Evolutionary conservation across 768 basidiomycete species (phyloP).

Genomic region (Leucocoprinus leucothites): DNA sequence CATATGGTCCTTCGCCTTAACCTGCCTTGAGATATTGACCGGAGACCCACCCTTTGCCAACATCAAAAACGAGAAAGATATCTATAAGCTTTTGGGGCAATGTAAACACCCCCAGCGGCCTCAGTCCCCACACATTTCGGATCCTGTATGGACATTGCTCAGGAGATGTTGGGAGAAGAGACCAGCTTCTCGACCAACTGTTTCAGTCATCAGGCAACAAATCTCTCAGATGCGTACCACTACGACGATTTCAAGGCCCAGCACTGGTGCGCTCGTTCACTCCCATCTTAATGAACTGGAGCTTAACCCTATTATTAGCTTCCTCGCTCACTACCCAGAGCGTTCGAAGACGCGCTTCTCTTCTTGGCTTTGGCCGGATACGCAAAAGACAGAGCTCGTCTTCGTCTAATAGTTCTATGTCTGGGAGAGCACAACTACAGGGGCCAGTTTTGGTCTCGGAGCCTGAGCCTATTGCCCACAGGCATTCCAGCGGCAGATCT

Average conservation of each 20-base stretch:
- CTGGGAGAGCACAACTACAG: too few relatives aligned
- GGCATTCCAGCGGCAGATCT: too few relatives aligned
- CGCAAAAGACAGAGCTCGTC: too few relatives aligned
- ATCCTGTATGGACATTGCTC: slow-evolving; percentile 33
- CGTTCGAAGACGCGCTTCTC: not conserved
- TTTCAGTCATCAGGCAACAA: too few relatives aligned
- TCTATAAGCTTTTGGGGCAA: slow-evolving; percentile 32
- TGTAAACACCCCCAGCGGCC: slow-evolving; percentile 37
- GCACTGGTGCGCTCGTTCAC: too few relatives aligned
- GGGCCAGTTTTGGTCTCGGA: too few relatives aligned
- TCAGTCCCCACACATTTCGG: slow-evolving; percentile 26
- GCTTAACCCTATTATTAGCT: slow-evolving; percentile 20
- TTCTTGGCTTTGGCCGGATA: not conserved
- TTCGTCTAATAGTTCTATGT: too few relatives aligned
- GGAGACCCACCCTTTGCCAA: slow-evolving; percentile 36
- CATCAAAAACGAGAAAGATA: slow-evolving; percentile 27
- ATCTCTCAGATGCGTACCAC: too few relatives aligned
- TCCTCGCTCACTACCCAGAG: not conserved
- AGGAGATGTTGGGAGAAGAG: too few relatives aligned
- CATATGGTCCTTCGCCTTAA: slow-evolving; percentile 49
- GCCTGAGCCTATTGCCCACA: too few relatives aligned
- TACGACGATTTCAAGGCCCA: too few relatives aligned
- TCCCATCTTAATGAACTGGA: slow-evolving; percentile 16
- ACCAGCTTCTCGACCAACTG: too few relatives aligned
- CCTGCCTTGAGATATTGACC: slow-evolving; percentile 43